Conservation (phyloP, 108 stramenopile genomes). For the Epipyxis sp. region DNA sequence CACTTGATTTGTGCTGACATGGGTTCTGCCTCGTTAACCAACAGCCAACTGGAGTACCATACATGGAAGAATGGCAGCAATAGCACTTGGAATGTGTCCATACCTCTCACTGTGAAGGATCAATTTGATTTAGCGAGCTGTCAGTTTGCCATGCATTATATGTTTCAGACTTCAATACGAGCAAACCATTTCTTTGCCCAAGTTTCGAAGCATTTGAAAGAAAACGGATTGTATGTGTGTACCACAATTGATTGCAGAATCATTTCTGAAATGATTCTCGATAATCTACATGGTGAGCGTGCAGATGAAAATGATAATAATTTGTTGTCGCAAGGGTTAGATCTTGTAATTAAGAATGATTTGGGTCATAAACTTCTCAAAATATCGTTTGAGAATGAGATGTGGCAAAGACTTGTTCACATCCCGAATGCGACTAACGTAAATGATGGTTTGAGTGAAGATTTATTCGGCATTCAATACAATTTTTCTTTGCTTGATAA, state of each 20-base stretch:
- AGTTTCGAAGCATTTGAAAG: slow-evolving; percentile 71
- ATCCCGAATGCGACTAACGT: background rate
- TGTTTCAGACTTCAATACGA: slow-evolving; percentile 77
- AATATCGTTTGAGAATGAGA: background rate
- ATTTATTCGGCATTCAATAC: slow-evolving; percentile 36
- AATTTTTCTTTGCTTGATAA: slow-evolving; percentile 31
- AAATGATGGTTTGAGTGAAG: background rate
- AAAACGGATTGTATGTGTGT: slow-evolving; percentile 76
- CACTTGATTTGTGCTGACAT: slow-evolving; percentile 20
- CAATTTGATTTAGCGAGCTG: slow-evolving; percentile 88
- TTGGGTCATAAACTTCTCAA: background rate
- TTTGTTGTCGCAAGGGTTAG: background rate
- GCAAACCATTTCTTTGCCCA: slow-evolving; percentile 70
- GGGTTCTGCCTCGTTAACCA: background rate
- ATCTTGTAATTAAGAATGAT: background rate
- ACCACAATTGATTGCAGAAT: slow-evolving; percentile 89
- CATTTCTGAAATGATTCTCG: slow-evolving; percentile 6
- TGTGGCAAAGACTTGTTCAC: background rate
- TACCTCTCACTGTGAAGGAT: slow-evolving; percentile 36
- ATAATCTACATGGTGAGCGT: background rate
- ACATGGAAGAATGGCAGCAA: background rate
- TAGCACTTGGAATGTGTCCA: slow-evolving; percentile 50
- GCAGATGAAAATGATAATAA: background rate
- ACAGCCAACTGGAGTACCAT: background rate
- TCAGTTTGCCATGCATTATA: slow-evolving; percentile 99